Evolutionary conservation across 305 asterid genomes (phyloP).

Genomic region (Nicotiana rustica): DNA sequence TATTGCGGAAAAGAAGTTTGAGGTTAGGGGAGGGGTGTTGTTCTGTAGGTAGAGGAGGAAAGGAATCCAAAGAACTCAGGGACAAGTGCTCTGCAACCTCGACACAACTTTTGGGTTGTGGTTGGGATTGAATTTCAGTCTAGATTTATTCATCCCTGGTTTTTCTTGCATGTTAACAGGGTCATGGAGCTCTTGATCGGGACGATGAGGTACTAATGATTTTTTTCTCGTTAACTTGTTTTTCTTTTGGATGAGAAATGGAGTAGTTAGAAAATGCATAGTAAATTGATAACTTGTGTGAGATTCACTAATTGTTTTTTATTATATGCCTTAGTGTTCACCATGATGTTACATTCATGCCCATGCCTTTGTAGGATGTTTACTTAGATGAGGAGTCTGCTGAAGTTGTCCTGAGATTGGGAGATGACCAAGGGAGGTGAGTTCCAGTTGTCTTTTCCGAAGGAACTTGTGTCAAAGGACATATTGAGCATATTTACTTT

Average conservation of each 20-base stretch:
- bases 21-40: neutral
- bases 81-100: constrained; percentile 22
- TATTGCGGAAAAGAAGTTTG: constrained; percentile 17
- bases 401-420: constrained; percentile 95
- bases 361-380: constrained; percentile 73
- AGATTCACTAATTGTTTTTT: neutral
- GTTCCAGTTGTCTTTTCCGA: constrained; percentile 39
- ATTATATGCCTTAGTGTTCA: neutral
- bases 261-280: neutral
- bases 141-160: neutral
- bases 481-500: constrained; percentile 13
- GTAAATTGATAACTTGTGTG: neutral
- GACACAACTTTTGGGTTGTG: neutral
- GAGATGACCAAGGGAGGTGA: constrained; percentile 96
- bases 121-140: constrained; percentile 16
- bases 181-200: constrained; percentile 77
- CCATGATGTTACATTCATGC: constrained; percentile 41
- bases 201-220: constrained; percentile 81
- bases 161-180: constrained; percentile 58
- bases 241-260: constrained; percentile 3
- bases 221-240: constrained; percentile 27
- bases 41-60: neutral
- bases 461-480: constrained; percentile 26
- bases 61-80: neutral
- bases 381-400: constrained; percentile 97